phyloP scores from a whole-genome alignment of 129 eudicot species.

The Artemisia tridentata region DNA sequence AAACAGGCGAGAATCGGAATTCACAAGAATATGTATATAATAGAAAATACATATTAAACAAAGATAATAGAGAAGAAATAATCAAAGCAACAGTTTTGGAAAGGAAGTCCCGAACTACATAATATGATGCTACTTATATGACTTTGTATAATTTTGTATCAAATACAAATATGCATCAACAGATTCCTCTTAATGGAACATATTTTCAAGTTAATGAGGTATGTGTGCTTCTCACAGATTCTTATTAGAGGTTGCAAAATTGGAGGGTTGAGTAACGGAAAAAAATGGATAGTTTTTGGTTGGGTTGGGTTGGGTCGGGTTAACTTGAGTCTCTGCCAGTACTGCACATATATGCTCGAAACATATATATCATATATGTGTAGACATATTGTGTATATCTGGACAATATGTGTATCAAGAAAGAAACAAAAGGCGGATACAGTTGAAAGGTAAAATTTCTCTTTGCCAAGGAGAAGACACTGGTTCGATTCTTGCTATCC shows the following conservation, averaged over 20 bases:
- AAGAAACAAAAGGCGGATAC: too few species aligned
- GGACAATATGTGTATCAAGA: too few species aligned
- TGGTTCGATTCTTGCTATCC: too few species aligned
- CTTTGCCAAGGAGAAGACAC: too few species aligned
- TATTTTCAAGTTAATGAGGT: conserved; percentile 86
- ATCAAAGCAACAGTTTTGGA: conserved; percentile 71
- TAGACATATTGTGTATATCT: too few species aligned
- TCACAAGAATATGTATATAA: conserved; percentile 20
- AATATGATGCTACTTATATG: background rate
- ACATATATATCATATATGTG: too few species aligned
- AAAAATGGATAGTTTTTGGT: background rate
- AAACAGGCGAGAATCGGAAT: conserved; percentile 27
- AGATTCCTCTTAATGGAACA: conserved; percentile 83
- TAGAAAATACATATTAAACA: conserved; percentile 8
- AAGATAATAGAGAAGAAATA: conserved; percentile 25
- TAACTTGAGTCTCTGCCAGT: background rate
- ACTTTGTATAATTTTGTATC: background rate
- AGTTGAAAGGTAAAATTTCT: too few species aligned
- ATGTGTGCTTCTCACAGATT: conserved; percentile 12
- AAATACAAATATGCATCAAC: conserved; percentile 9
- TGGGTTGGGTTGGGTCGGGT: background rate
- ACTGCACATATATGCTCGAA: too few species aligned
- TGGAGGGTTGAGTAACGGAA: background rate
- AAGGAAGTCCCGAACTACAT: conserved; percentile 18
- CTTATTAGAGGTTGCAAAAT: background rate